A percentile compares a stretch with the other conserved stretches of the same genome.
These are phyloP conservation scores for Botrytis medusae DNA, from an alignment of 2,329 filamentous ascomycete genomes.

Conservation along the genomic window DNA sequence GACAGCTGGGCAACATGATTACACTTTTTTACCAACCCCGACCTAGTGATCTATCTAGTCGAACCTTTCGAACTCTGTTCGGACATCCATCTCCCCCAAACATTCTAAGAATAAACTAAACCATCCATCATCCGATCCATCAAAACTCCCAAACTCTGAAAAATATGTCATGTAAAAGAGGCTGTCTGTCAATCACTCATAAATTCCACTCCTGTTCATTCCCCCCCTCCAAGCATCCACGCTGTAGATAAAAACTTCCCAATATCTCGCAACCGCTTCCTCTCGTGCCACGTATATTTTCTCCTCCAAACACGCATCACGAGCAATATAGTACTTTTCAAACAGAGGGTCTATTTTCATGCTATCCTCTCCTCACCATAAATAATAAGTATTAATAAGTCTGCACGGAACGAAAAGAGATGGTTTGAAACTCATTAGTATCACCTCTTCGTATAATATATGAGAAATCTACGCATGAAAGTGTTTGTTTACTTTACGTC, in stretches of 20 bases:
- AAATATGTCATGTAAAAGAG: not conserved
- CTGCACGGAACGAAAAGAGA: not conserved
- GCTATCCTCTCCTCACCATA: not conserved
- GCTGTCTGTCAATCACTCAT: not conserved
- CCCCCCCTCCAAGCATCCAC: not conserved
- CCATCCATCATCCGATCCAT: not conserved
- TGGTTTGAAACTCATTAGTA: not conserved
- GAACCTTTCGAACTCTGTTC: not conserved
- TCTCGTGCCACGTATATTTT: conserved; percentile 13
- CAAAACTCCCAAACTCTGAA: not conserved
- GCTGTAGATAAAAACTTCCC: not conserved
- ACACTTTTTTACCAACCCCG: not conserved
- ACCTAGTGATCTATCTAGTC: not conserved
- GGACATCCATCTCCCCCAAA: too few relatives aligned
- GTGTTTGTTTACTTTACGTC: not conserved
- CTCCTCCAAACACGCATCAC: not conserved
- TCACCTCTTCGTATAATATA: not conserved
- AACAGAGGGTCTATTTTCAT: not conserved
- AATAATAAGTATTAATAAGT: not conserved
- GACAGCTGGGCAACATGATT: not conserved
- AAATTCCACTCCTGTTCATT: not conserved
- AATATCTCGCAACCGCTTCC: not conserved
- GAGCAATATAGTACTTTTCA: not conserved
- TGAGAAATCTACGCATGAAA: not conserved
- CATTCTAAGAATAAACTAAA: not conserved